Percentiles rank a stretch among this genome's conserved stretches.
Conservation (phyloP, 2,329 filamentous ascomycete species). For the Phyllosticta citribraziliensis region DNA sequence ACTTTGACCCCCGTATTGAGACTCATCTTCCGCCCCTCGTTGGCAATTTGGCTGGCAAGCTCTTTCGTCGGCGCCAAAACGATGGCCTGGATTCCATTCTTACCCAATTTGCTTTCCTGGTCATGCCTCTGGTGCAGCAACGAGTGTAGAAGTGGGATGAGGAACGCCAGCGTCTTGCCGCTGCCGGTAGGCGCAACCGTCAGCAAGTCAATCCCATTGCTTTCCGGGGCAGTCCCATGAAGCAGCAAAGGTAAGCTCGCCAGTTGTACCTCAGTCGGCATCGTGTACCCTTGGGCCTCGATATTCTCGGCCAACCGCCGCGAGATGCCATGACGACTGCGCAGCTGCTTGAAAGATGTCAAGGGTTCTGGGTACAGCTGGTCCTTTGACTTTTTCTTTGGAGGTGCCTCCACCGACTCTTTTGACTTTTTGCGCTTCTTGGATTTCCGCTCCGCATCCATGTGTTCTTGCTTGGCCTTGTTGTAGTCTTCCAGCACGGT, state of each 20-base stretch:
- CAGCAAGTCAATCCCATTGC: conserved; percentile 58
- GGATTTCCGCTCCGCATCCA: conserved; percentile 44
- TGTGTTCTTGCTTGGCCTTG: conserved; percentile 32
- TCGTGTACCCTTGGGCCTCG: conserved; percentile 68
- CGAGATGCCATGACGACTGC: conserved; percentile 62
- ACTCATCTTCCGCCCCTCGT: conserved; percentile 74
- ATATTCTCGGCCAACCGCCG: conserved; percentile 68
- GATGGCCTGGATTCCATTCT: conserved; percentile 23
- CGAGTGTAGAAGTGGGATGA: conserved; percentile 76
- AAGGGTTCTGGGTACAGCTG: conserved; percentile 70
- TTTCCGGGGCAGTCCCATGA: conserved; percentile 10
- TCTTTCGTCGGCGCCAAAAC: conserved; percentile 43
- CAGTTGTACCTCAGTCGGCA: conserved; percentile 91
- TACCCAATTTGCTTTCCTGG: neutral
- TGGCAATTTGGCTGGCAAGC: conserved; percentile 40
- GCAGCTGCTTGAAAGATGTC: conserved; percentile 63
- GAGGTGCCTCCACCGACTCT: conserved; percentile 25
- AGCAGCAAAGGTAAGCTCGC: conserved; percentile 67
- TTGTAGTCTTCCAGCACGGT: conserved; percentile 54
- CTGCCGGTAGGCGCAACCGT: conserved; percentile 91
- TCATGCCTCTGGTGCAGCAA: conserved; percentile 37
- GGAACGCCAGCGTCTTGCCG: conserved; percentile 88
- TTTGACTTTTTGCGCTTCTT: conserved; percentile 38
- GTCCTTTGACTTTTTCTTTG: conserved; percentile 31
- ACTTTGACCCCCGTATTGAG: conserved; percentile 69